These are phyloP conservation scores for Pholiota microspora DNA, from an alignment of 768 basidiomycete species.

Conservation along the genomic window DNA sequence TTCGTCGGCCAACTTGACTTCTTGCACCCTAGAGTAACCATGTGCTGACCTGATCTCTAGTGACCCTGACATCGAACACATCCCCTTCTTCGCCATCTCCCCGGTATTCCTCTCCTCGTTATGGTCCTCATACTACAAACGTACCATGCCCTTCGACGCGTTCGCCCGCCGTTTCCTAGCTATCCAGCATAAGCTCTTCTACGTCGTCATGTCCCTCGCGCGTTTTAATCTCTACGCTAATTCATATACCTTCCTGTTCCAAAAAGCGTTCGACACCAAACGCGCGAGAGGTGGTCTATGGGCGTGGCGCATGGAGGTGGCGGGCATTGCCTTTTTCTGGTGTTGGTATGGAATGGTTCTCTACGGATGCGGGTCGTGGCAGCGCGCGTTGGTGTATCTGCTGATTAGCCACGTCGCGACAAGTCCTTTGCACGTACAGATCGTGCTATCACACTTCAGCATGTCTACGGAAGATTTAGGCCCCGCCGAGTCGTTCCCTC, in stretches of 20 bases:
- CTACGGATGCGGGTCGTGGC: constrained; percentile 68
- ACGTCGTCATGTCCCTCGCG: constrained; percentile 84
- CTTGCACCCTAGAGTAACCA: too few species aligned
- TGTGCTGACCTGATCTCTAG: constrained; percentile 32
- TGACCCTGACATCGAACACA: constrained; percentile 82
- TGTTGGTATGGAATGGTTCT: constrained; percentile 79
- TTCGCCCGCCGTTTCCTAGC: constrained; percentile 64
- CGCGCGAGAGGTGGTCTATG: constrained; percentile 69
- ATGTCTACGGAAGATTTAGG: constrained; percentile 93
- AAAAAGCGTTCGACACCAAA: constrained; percentile 61
- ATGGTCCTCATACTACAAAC: constrained; percentile 95
- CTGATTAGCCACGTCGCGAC: constrained; percentile 83
- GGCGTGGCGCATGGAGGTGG: constrained; percentile 77
- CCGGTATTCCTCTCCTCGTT: constrained; percentile 81
- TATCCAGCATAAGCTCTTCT: constrained; percentile 91
- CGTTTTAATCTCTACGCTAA: constrained; percentile 94
- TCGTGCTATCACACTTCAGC: constrained; percentile 93
- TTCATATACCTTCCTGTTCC: constrained; percentile 75
- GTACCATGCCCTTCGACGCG: constrained; percentile 75
- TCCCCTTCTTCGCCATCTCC: constrained; percentile 95
- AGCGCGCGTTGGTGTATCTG: constrained; percentile 67
- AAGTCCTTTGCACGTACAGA: constrained; percentile 94
- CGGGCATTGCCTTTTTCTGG: constrained; percentile 83
- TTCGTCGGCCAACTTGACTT: too few species aligned
- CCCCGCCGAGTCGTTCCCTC: constrained; percentile 86